Conservation (phyloP, 192 early-diverging fungal species). For the Podila verticillata region DNA sequence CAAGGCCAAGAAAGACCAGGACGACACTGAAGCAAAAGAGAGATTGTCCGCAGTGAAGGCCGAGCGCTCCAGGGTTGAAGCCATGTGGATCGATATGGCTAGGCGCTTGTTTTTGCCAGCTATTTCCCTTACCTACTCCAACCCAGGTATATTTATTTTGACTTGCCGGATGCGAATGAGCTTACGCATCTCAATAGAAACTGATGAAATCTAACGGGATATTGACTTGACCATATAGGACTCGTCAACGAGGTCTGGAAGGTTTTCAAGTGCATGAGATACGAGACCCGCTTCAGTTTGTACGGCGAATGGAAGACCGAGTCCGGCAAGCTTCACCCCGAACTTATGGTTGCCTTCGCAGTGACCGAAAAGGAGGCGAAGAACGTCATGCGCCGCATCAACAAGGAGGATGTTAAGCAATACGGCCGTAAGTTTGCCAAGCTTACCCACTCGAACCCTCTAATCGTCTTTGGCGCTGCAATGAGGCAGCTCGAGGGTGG, state of each 20-base stretch:
- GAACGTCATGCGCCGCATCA: conserved; percentile 73
- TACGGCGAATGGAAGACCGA: conserved; percentile 85
- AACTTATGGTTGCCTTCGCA: conserved; percentile 59
- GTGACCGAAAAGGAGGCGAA: conserved; percentile 63
- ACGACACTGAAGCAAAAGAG: not conserved
- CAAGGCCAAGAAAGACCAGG: not conserved
- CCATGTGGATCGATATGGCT: conserved; percentile 49
- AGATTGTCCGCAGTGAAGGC: not conserved
- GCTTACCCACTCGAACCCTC: conserved; percentile 78
- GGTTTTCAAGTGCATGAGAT: conserved; percentile 67
- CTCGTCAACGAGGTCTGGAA: conserved; percentile 69
- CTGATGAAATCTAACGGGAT: not conserved
- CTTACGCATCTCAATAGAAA: too few species aligned
- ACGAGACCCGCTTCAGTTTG: conserved; percentile 69
- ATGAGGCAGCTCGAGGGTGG: conserved; percentile 69
- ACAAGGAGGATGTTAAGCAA: conserved; percentile 77
- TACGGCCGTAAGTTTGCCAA: conserved; percentile 79
- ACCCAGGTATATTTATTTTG: conserved; percentile 62
- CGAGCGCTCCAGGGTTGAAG: conserved; percentile 6
- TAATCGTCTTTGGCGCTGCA: conserved; percentile 73
- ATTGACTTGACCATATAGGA: conserved; percentile 1
- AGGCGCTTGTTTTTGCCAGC: conserved; percentile 72
- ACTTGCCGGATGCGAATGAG: too few species aligned
- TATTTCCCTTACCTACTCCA: conserved; percentile 66
- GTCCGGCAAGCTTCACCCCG: conserved; percentile 62